Base-by-base conservation (phyloP, 129 eudicot genomes). In the Flaveria sonorensis region DNA sequence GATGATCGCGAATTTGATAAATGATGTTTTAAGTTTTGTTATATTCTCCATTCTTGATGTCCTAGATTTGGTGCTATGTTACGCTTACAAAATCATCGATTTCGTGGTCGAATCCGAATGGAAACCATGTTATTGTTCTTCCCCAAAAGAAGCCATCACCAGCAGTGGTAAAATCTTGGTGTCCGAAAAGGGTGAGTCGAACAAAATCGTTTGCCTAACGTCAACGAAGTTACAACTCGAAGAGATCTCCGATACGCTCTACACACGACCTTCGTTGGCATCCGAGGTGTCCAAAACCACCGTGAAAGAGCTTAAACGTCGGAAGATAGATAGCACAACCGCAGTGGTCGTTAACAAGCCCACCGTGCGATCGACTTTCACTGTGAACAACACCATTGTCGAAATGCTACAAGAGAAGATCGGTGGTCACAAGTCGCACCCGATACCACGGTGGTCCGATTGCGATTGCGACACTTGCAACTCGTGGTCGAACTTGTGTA, bases 401-500 rank as follows among this genome's bases (percentile, higher is more conserved):
- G 96, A 94, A 84, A 94, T 94, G 98, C 84, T 94, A 1, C 93
- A 89, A 78, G 98, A 87, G 1, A 89, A 90, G 67, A 86, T 89
- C 39, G 96, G 90, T 6, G 84, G 81, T 11, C 84, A 83, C 16
- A 87, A 80, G 55, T 83, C 76, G 0, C 83, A 75, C 19, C 91
- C 90, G 0, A 26, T 76, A 79, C 98, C 97, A 1, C 83, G 98
- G 77, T 94, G 98, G 98, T 94, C 98, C 6, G 97, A 94, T 81
- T 94, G 98, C 47, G 96, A 94, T 64, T 94, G 98, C 46, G 69
- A 65, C 1, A 94, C 96, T 14, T 94, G 98, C 73, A 84, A 83
- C 55, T 86, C 93, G 13, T 91, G 97, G 98, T 53, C 92, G 3
- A 76, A 83, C 13, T 82, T 89, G 28, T 82, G 82, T 78, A 61